These are phyloP conservation scores for Aspergillus sp. DNA, from an alignment of 2,329 filamentous ascomycete species.

Conservation along the genomic window DNA sequence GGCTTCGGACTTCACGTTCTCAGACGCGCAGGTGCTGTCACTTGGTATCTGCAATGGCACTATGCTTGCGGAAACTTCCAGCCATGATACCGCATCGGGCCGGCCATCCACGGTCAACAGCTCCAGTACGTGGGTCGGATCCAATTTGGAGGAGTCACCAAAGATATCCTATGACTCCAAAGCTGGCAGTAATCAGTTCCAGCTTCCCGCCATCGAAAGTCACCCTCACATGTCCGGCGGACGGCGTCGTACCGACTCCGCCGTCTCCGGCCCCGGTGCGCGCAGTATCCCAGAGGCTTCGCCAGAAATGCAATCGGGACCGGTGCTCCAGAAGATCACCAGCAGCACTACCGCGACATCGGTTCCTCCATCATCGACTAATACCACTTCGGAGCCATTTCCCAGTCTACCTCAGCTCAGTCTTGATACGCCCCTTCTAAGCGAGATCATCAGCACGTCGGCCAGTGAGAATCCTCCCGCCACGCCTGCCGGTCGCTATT, in stretches of 20 bases:
- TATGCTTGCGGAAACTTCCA: conserved; percentile 49
- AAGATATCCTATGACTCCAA: conserved; percentile 54
- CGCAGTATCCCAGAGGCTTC: not conserved
- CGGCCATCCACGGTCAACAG: conserved; percentile 45
- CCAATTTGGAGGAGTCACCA: conserved; percentile 56
- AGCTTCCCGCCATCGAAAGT: conserved; percentile 45
- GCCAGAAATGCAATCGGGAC: conserved; percentile 45
- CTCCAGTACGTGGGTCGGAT: conserved; percentile 50
- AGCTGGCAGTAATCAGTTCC: conserved; percentile 52
- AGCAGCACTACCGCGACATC: conserved; percentile 31
- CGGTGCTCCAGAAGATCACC: conserved; percentile 42
- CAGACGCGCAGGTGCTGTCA: conserved; percentile 61
- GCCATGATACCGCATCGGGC: conserved; percentile 48
- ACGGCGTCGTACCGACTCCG: conserved; percentile 51
- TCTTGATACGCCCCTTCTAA: conserved; percentile 38
- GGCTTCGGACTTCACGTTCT: conserved; percentile 66
- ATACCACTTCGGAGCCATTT: conserved; percentile 21
- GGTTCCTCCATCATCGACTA: conserved; percentile 17
- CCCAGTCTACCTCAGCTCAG: conserved; percentile 37
- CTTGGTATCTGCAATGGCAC: conserved; percentile 72
- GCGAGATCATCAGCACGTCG: conserved; percentile 30
- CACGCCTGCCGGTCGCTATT: conserved; percentile 49
- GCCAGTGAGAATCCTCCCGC: conserved; percentile 19
- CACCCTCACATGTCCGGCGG: conserved; percentile 21
- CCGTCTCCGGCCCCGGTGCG: conserved; percentile 43